Evolutionary conservation across 1,139 yeast genomes (phyloP), one percentile per base, ranked within the genome.

Genomic region (Suhomyces chickasaworum): DNA sequence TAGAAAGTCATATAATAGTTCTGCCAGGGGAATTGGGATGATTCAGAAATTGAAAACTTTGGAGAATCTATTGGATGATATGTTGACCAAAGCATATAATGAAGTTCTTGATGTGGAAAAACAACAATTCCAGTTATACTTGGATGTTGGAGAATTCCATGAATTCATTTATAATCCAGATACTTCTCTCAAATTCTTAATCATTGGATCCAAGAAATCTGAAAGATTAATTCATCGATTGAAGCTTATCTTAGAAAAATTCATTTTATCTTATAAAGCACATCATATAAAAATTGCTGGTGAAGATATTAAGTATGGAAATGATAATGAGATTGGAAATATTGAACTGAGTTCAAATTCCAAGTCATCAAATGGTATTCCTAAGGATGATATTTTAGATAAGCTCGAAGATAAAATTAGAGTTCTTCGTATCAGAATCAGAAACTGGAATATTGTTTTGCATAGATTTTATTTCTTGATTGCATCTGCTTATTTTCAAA

Each of bases 381-480:
- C 47, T 23, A 57, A 54, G 27, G 59, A 55, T 33, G 62, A 58
- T 16, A 54, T 52, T 4, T 54, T 56, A 31, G 59, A 60, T 7
- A 58, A 63, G 18, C 47, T 52, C 1, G 64, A 61, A 37, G 73
- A 68, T 15, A 53, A 53, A 18, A 63, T 69, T 20, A 55, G 58
- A 27, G 42, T 57, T 2, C 51, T 57, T 1, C 64, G 65, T 42
- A 44, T 60, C 7, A 64, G 72, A 44, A 55, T 77, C n/a, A 64
- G 81, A 46, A 57, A 65, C 13, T 82, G 86, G 80, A 61, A 74
- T 42, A 86, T 89, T 42, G 61, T 81, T 12, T 66, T 87, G 18
- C 97, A 91, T 61, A 83, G 90, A 46, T 78, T 86, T 41, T 85
- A 80, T 58, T 91, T 90, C 60, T 80, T 89, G 53, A 70, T 87